Evolutionary conservation across 2,329 filamentous ascomycete genomes (phyloP).

Genomic region (Fusarium subglutinans): DNA sequence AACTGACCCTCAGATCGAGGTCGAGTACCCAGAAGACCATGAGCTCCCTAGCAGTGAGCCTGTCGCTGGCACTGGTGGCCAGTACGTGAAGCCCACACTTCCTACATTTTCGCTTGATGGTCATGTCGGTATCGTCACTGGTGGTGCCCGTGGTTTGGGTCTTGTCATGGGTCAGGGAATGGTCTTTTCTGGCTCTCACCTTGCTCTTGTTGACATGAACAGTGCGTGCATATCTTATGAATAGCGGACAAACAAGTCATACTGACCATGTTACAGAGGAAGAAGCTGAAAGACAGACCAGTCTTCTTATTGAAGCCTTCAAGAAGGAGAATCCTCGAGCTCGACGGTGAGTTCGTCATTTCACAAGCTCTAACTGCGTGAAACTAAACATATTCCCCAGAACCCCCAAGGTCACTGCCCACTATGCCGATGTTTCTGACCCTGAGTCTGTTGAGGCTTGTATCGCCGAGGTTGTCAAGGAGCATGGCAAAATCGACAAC

Average conservation of each 20-base stretch:
- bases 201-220: slow-evolving; percentile 95
- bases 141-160: slow-evolving; percentile 87
- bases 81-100: slow-evolving; percentile 86
- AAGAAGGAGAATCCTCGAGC: slow-evolving; percentile 80
- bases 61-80: slow-evolving; percentile 78
- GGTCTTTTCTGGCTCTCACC: slow-evolving; percentile 85
- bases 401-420: slow-evolving; percentile 84
- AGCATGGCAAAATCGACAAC: slow-evolving; percentile 86
- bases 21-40: slow-evolving; percentile 80
- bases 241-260: neutral
- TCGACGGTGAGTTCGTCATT: slow-evolving; percentile 60
- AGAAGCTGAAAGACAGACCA: slow-evolving; percentile 81
- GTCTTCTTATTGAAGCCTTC: slow-evolving; percentile 79
- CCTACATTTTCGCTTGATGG: slow-evolving; percentile 87
- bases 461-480: slow-evolving; percentile 66
- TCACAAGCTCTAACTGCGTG: neutral
- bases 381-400: slow-evolving; percentile 50
- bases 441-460: slow-evolving; percentile 80
- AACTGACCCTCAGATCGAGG: slow-evolving; percentile 80
- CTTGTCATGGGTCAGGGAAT: slow-evolving; percentile 93
- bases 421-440: slow-evolving; percentile 87
- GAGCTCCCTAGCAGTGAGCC: slow-evolving; percentile 77
- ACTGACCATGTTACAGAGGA: slow-evolving; percentile 67
- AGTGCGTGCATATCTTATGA: slow-evolving; percentile 62
- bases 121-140: slow-evolving; percentile 85